Base-by-base conservation (phyloP, 2,329 filamentous ascomycete genomes). In the Colletotrichum abscissum region DNA sequence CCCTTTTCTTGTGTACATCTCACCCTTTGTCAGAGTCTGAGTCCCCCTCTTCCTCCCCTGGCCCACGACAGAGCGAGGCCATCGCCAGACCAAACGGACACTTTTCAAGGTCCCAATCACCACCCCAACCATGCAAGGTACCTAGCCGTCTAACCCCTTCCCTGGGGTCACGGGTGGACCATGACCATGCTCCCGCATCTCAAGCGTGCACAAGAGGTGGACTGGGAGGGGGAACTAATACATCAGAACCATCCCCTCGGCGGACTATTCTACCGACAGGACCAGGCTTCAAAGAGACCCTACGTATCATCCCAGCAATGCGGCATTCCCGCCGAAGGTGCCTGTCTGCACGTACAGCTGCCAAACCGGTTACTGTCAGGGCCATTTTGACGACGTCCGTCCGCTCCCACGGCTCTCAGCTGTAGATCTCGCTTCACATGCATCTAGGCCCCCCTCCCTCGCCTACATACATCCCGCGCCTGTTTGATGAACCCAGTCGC, bases 31-130 rank as follows among this genome's bases (percentile, higher is more conserved):
- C 49, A 59, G 59, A 62, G 46, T 54, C 16, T 49, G 42, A 46
- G n/a, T 35, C 11, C 42, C 42, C 28, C 19, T 67, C n/a, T n/a
- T 30, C 46, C 46, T 26, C 42, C 59, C 66, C 60, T 69, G 59
- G 33, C 55, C 59, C 54, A 55, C 33, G 33, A 69, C 55, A 60
- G 69, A 24, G 70, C 59, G 55, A 65, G 66, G 66, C 55, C 66
- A 73, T 73, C 59, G 38, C 66, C 59, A 69, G 64, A 70, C 66
- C 59, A 69, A 69, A 70, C 54, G 58, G 24, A 26, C 49, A 52
- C 19, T 58, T 63, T 19, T 38, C 28, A 56, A 55, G 52, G 19
- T 4, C 46, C 19, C 35, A 33, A 64, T 54, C 58, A 46, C 42
- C n/a, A 55, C 28, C 58, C 35, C n/a, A 38, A 19, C 14, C 62